Evolutionary conservation across 2,329 filamentous ascomycete species (phyloP).

Genomic region (Simplicillium sp.): DNA sequence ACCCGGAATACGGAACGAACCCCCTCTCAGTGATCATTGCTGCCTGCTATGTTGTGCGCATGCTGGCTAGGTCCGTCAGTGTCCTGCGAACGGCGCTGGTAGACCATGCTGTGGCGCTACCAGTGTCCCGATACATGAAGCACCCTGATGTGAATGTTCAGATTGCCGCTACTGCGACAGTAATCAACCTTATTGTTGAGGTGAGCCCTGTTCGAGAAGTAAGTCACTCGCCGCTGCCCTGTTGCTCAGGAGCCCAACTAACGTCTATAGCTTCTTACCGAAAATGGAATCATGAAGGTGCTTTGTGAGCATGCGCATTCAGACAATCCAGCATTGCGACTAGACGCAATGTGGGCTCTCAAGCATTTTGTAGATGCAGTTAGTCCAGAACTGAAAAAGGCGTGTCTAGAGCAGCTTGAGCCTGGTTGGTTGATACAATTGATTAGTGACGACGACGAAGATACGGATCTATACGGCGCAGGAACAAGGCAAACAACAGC

Average conservation of each 20-base stretch:
- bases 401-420: constrained; percentile 67
- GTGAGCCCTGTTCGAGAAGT: constrained; percentile 89
- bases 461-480: constrained; percentile 34
- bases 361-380: constrained; percentile 79
- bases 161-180: constrained; percentile 73
- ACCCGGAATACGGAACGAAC: constrained; percentile 57
- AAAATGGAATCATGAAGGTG: constrained; percentile 63
- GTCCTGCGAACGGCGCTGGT: constrained; percentile 79
- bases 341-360: constrained; percentile 86
- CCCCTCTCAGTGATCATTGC: constrained; percentile 70
- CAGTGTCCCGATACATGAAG: constrained; percentile 65
- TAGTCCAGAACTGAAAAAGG: constrained; percentile 62
- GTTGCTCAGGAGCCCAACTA: constrained; percentile 8
- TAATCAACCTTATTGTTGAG: constrained; percentile 79
- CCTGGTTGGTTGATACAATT: constrained; percentile 73
- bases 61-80: constrained; percentile 75
- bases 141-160: constrained; percentile 71
- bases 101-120: constrained; percentile 72
- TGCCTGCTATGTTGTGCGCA: constrained; percentile 72
- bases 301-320: constrained; percentile 81
- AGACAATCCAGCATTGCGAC: constrained; percentile 63
- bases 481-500: constrained; percentile 16
- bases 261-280: constrained; percentile 52
- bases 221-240: constrained; percentile 21
- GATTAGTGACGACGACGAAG: constrained; percentile 56